Evolutionary conservation across 2,329 filamentous ascomycete genomes (phyloP).

Genomic region (Aureobasidium zeae): DNA sequence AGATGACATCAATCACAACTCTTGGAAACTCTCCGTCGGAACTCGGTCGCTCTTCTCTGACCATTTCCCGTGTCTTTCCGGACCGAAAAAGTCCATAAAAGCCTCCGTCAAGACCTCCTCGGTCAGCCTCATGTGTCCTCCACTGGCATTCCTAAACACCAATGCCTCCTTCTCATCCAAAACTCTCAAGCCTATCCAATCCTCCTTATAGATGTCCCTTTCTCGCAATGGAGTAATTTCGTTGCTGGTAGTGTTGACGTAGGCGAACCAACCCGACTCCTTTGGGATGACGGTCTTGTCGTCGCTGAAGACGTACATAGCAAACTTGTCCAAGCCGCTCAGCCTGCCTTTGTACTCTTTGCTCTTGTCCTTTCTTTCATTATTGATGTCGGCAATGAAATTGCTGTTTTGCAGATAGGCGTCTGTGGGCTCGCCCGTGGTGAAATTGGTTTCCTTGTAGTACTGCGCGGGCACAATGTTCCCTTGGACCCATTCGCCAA

Average conservation of each 20-base stretch:
- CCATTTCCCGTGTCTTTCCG: slow-evolving; percentile 23
- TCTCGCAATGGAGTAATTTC: slow-evolving; percentile 59
- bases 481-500: slow-evolving; percentile 67
- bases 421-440: slow-evolving; percentile 45
- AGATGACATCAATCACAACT: too few species aligned
- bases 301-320: slow-evolving; percentile 82
- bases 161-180: slow-evolving; percentile 73
- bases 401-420: slow-evolving; percentile 72
- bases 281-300: slow-evolving; percentile 83
- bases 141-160: slow-evolving; percentile 62
- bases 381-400: slow-evolving; percentile 93
- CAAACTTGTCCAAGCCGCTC: slow-evolving; percentile 61
- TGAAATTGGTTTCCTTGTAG: slow-evolving; percentile 60
- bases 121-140: slow-evolving; percentile 69
- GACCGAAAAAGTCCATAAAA: slow-evolving; percentile 59
- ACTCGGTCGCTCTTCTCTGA: too few species aligned
- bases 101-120: slow-evolving; percentile 56
- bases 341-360: slow-evolving; percentile 63
- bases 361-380: slow-evolving; percentile 73
- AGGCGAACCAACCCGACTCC: slow-evolving; percentile 82
- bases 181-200: slow-evolving; percentile 79
- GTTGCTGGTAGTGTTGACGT: slow-evolving; percentile 60
- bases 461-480: slow-evolving; percentile 89
- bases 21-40: too few species aligned
- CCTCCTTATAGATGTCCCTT: slow-evolving; percentile 68